These are phyloP conservation scores for Conticribra guillardii DNA, from an alignment of 108 stramenopile genomes.

Conservation along the genomic window DNA sequence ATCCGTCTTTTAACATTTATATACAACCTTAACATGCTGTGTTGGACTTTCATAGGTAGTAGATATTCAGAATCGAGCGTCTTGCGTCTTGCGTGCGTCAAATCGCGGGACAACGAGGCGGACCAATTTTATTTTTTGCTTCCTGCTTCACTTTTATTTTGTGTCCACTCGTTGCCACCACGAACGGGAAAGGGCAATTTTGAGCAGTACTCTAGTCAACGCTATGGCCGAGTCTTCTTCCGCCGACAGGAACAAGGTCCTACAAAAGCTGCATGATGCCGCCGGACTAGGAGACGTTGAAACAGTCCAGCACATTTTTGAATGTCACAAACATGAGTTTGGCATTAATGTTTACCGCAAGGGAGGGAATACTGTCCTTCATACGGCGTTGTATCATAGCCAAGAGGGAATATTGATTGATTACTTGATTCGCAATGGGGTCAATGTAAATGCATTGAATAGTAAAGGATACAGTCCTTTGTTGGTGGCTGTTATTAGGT, in stretches of 20 bases:
- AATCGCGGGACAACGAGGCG: no score
- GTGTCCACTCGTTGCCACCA: no score
- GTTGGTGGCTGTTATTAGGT: conserved; percentile 20
- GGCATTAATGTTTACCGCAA: conserved; percentile 11
- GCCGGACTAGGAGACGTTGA: conserved; percentile 29
- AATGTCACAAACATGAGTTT: not conserved
- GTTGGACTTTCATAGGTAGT: no score
- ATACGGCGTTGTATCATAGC: conserved; percentile 35
- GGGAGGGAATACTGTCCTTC: conserved; percentile 29
- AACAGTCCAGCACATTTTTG: conserved; percentile 18
- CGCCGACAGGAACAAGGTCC: not conserved
- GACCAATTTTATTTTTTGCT: no score
- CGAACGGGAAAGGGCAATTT: no score
- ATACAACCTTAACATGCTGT: no score
- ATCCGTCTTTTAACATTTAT: no score
- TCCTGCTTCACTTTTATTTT: no score
- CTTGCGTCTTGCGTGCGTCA: no score
- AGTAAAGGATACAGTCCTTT: conserved; percentile 27
- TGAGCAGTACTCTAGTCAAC: not conserved
- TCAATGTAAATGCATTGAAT: conserved; percentile 23
- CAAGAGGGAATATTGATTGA: conserved; percentile 35
- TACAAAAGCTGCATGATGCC: conserved; percentile 23
- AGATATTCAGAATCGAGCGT: no score
- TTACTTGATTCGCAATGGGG: conserved; percentile 28
- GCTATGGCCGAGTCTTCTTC: not conserved